Evolutionary conservation across 768 basidiomycete species (phyloP), one percentile per base, ranked within the genome.

Genomic region (Rhizopogon roseolus): DNA sequence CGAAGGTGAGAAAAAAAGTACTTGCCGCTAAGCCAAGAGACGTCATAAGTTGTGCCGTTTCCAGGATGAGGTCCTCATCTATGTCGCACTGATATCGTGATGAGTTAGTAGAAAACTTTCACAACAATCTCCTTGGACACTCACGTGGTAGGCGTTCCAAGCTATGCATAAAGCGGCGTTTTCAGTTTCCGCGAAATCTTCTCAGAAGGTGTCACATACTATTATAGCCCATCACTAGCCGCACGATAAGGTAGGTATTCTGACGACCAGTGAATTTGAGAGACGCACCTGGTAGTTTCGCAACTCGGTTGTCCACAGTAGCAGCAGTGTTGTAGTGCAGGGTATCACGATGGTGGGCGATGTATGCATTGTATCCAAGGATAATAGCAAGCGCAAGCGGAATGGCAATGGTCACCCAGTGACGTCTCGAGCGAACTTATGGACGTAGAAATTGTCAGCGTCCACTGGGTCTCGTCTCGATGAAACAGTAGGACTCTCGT

Each of bases 101-200:
- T 27, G 22, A 22, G 41, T 39, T 36, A 17, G 44, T 37, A 25
- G 16, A 49, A 28, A 39, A 48, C 17, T 50, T 36, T 19, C 40
- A 25, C 17, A 11, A 49, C 49, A 8, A 11, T n/a, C 36, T 40
- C 7, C 22, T n/a, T 38, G 32, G 36, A 11, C 34, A 60, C 75
- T 50, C 55, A 84, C 83, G 58, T 84, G 77, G 63, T 81, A 85
- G 6, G 82, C 85, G 63, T 86, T 86, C 85, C 85, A 86, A 6
- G 85, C 85, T 86, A 46, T 36, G 28, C 40, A 39, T 32, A 16
- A 22, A 28, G 19, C 41, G 25, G 59, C 17, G 56, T 51, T 51
- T 46, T 62, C 37, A 25, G 40, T 49, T 32, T 56, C 16, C 38
- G 19, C 17, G 41, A 22, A 36, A 60, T 16, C 17, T 6, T 25